Evolutionary conservation across 208 protist species (phyloP).

Genomic region (Willaertia magna): DNA sequence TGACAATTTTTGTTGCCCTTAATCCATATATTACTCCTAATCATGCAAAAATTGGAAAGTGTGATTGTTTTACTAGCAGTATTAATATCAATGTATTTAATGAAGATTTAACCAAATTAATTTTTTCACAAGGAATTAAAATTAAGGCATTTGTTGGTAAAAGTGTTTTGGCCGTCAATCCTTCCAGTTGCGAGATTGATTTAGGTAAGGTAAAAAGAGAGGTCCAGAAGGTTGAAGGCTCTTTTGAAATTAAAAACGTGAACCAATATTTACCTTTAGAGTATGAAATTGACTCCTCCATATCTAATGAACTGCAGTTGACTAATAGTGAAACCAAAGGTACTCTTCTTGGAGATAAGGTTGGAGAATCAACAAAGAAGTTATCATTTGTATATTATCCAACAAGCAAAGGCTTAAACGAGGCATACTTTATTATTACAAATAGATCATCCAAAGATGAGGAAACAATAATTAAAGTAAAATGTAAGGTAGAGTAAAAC

Average conservation of each 20-base stretch:
- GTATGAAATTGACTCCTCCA: neutral
- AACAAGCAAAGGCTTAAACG: no score
- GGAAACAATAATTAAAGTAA: no score
- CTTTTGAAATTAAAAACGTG: neutral
- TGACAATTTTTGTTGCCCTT: neutral
- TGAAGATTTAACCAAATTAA: neutral
- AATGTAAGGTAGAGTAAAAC: no score
- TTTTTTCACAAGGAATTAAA: neutral
- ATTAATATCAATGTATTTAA: neutral
- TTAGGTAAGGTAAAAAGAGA: neutral
- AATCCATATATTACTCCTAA: neutral
- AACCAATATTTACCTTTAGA: neutral
- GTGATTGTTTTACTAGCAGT: neutral
- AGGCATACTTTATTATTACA: no score
- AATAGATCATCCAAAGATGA: no score
- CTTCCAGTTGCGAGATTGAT: neutral
- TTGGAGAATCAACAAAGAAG: no score
- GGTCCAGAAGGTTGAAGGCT: neutral
- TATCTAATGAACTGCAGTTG: neutral
- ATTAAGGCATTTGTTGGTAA: neutral
- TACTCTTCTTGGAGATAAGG: no score
- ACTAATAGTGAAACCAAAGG: no score
- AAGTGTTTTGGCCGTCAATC: neutral
- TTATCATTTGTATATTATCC: no score
- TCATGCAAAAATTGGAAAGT: neutral